Percentiles rank a stretch among this genome's conserved stretches.
Conservation (phyloP, 176 grass and related monocot species). For the Oryza rufipogon region DNA sequence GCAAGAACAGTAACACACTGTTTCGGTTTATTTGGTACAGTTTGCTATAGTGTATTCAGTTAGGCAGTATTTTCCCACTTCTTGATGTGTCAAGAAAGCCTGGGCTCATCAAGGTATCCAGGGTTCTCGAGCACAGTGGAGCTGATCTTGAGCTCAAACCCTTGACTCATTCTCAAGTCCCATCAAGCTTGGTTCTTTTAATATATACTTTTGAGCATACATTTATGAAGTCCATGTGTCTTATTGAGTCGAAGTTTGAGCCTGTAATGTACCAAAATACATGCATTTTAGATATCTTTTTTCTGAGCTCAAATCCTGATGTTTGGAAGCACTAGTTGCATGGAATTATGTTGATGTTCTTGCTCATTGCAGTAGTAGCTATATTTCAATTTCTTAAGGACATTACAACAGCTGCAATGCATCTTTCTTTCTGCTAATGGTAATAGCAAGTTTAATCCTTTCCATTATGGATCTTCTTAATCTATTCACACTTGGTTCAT, state of each 20-base stretch:
- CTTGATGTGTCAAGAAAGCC: not conserved
- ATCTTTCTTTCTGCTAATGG: not conserved
- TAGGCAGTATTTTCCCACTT: not conserved
- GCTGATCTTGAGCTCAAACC: not conserved
- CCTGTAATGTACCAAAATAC: no score
- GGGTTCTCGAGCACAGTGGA: not conserved
- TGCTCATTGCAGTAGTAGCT: not conserved
- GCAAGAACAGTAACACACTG: not conserved
- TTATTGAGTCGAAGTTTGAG: no score
- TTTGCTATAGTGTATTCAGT: not conserved
- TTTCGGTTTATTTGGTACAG: not conserved
- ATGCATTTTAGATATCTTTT: no score
- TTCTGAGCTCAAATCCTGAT: no score
- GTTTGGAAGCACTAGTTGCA: no score
- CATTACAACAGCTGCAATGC: conserved; percentile 12
- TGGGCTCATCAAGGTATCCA: not conserved
- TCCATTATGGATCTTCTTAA: not conserved
- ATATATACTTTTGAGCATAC: not conserved
- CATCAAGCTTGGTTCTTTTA: not conserved
- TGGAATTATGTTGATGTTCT: not conserved
- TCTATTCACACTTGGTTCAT: conserved; percentile 31
- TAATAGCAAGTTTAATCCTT: conserved; percentile 1
- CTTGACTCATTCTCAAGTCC: not conserved
- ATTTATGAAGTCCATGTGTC: not conserved
- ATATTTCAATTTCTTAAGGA: not conserved